Evolutionary conservation across 805 yeast species (phyloP), one percentile per base, ranked within the genome.

Genomic region (Kuraishia molischiana): DNA sequence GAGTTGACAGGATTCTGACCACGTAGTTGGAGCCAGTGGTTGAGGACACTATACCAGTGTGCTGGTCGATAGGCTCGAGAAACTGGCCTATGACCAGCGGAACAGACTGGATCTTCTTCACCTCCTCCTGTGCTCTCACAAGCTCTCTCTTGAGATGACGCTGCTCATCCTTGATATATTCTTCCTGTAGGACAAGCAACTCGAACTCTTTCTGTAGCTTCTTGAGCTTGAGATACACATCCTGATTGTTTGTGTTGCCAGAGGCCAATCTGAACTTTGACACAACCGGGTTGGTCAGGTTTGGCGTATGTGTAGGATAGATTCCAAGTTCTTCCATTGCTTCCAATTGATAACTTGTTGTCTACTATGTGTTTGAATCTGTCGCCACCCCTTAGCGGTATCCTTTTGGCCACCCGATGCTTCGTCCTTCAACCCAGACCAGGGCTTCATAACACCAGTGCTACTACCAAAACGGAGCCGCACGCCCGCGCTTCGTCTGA

Each of bases 81-180:
- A 92, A 94, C 63, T 92, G 98, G 19, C 99, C 99, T 60, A 92
- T 92, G 13, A 92, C 99, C 46, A 94, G 71, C 13, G 98, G 98
- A 36, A 92, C 98, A 3, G 96, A 85, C 55, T 92, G 95, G 58
- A 92, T 94, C 52, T 96, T 77, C 61, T 92, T 90, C 33, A 92
- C 98, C 63, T 92, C 99, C 60, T 92, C 98, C 59, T 94, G 97
- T 2, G 98, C 98, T 51, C 97, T 79, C 35, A 89, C 79, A 40
- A 92, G 72, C 66, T 92, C 99, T 47, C 97, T 74, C 53, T 86
- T 89, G 58, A 92, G 70, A 62, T 90, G 95, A 54, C 96, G 92
- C 56, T 89, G 97, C 60, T 92, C 99, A 59, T 92, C 98, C 55
- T 94, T 35, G 56, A 92, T 87, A 59, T 90, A 94, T 42, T 89